These are phyloP conservation scores for Chalaropsis ovoidea DNA, from an alignment of 2,329 filamentous ascomycete species.

Conservation along the genomic window DNA sequence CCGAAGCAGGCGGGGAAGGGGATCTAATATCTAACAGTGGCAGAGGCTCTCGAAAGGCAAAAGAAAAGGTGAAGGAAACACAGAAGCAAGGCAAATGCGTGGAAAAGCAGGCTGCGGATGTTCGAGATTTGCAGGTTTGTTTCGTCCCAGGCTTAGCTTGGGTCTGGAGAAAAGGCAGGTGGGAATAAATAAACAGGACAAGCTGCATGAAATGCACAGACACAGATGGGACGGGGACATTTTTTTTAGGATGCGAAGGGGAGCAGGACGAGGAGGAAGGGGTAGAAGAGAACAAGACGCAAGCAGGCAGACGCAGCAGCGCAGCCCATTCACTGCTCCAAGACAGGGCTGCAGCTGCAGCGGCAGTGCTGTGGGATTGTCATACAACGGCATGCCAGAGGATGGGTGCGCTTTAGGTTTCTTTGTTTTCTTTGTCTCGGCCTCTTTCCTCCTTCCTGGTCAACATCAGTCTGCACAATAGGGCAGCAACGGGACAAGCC, in stretches of 20 bases:
- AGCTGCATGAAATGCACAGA: slow-evolving; percentile 11
- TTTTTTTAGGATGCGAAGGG: background rate
- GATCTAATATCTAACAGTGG: background rate
- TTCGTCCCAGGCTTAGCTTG: background rate
- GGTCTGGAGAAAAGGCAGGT: background rate
- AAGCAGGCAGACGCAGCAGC: too few species aligned
- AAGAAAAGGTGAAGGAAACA: background rate
- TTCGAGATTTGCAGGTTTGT: background rate
- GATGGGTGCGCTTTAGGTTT: background rate
- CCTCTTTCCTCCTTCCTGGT: background rate
- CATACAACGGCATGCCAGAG: background rate
- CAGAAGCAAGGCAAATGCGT: background rate
- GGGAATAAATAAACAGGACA: background rate
- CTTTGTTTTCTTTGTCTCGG: background rate
- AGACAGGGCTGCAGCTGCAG: background rate
- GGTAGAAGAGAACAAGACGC: background rate
- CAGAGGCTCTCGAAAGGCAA: background rate
- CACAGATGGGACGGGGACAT: slow-evolving; percentile 11
- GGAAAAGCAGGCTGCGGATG: background rate
- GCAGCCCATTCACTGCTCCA: background rate
- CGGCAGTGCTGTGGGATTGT: slow-evolving; percentile 10
- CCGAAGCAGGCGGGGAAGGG: background rate
- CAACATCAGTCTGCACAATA: background rate
- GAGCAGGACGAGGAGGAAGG: background rate
- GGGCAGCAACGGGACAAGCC: too few species aligned